Evolutionary conservation across 768 basidiomycete genomes (phyloP).

Genomic region (Panus rudis): DNA sequence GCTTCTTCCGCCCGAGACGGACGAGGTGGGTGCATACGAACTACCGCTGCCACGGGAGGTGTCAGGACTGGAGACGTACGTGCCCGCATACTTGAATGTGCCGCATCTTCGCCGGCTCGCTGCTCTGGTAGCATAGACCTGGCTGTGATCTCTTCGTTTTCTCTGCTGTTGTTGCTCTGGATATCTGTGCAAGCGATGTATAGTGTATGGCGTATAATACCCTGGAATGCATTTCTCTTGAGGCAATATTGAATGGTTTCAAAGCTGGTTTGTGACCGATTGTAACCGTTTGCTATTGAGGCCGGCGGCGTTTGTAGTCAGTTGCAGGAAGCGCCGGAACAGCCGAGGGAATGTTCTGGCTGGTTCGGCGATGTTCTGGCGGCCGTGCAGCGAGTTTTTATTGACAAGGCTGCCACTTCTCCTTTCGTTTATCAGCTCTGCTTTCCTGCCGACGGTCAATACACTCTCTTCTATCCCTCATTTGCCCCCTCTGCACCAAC

Average conservation of each 20-base stretch:
- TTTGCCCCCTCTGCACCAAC: slow-evolving; percentile 9
- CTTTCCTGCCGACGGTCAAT: slow-evolving; percentile 6
- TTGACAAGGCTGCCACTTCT: slow-evolving; percentile 15
- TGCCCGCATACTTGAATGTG: slow-evolving; percentile 86
- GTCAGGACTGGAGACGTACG: slow-evolving; percentile 92
- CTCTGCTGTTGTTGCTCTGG: not conserved
- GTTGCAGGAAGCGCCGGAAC: too few species aligned
- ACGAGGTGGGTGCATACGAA: slow-evolving; percentile 95
- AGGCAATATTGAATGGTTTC: too few species aligned
- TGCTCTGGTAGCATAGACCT: slow-evolving; percentile 68
- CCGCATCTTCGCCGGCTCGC: slow-evolving; percentile 84
- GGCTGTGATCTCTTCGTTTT: not conserved
- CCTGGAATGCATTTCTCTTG: too few species aligned
- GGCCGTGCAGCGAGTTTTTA: slow-evolving; percentile 19
- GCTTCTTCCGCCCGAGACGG: slow-evolving; percentile 90
- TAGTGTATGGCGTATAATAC: too few species aligned
- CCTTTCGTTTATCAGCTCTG: slow-evolving; percentile 7
- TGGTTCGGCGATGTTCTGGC: slow-evolving; percentile 35
- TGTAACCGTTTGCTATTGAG: too few species aligned
- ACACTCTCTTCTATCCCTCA: slow-evolving; percentile 7
- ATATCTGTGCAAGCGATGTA: not conserved
- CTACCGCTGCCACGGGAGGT: slow-evolving; percentile 91
- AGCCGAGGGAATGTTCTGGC: slow-evolving; percentile 19
- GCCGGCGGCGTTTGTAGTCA: too few species aligned
- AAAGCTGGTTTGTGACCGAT: too few species aligned